phyloP scores from a whole-genome alignment of 352 stramenopile species.

The Phytophthora macrochlamydospora region DNA sequence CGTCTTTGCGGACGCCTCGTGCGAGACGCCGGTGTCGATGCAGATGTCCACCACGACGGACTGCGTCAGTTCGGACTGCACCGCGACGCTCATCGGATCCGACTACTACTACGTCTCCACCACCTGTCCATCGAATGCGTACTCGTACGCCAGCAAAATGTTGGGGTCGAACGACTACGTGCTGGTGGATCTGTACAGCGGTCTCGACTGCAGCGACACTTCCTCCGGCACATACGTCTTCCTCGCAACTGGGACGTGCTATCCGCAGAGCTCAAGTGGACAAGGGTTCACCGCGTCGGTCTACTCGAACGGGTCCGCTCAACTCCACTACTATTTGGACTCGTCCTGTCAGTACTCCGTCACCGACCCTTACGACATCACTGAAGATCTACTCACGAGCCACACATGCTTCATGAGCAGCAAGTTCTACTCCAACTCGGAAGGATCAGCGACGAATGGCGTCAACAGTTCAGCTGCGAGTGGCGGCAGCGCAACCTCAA shows the following conservation, averaged over 20 bases:
- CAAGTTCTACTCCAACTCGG: conserved; percentile 29
- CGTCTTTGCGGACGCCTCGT: conserved; percentile 21
- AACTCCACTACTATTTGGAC: conserved; percentile 26
- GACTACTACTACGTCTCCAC: conserved; percentile 17
- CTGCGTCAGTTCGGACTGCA: conserved; percentile 21
- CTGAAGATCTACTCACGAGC: conserved; percentile 20
- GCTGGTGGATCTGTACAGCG: conserved; percentile 11
- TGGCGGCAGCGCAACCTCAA: not conserved
- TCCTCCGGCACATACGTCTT: conserved; percentile 6
- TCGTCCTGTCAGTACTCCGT: conserved; percentile 17
- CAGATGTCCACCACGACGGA: conserved; percentile 8
- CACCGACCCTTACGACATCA: conserved; percentile 15
- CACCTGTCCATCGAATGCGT: conserved; percentile 17
- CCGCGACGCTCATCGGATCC: not conserved
- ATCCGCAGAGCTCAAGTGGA: not conserved
- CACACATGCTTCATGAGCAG: conserved; percentile 12
- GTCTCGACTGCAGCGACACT: conserved; percentile 8
- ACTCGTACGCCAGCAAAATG: conserved; percentile 12
- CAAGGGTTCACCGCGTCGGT: conserved; percentile 12
- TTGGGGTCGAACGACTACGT: conserved; percentile 20
- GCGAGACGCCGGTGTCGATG: conserved; percentile 9
- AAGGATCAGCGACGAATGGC: conserved; percentile 14
- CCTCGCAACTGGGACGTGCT: conserved; percentile 12
- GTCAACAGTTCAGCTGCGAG: conserved; percentile 7
- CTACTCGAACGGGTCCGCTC: conserved; percentile 22